Conservation (phyloP, 495 filamentous ascomycete genomes). For the Parachaetomium inaequale region DNA sequence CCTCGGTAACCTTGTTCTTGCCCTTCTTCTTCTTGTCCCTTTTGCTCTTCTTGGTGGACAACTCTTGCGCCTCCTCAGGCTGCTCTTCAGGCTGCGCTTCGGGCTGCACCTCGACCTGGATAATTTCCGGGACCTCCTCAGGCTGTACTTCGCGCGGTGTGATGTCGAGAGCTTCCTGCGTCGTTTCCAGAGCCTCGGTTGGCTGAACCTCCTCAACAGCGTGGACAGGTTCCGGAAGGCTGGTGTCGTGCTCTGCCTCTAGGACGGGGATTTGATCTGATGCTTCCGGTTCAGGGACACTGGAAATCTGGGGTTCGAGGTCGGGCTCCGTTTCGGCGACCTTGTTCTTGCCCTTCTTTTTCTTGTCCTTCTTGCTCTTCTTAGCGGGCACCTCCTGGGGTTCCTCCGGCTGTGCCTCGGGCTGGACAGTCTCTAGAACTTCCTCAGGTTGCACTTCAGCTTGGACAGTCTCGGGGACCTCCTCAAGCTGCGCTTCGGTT, state of each 20-base stretch:
- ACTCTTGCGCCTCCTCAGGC: background rate
- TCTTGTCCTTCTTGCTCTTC: constrained; percentile 19
- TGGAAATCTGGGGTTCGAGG: constrained; percentile 3
- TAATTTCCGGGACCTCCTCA: constrained; percentile 21
- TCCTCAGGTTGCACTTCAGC: background rate
- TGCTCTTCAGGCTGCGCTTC: constrained; percentile 14
- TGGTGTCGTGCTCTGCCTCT: no score
- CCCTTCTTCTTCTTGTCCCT: constrained; percentile 22
- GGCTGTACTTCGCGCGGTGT: background rate
- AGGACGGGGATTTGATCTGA: no score
- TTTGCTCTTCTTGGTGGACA: constrained; percentile 14
- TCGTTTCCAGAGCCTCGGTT: background rate
- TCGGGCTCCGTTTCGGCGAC: constrained; percentile 22
- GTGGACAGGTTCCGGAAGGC: background rate
- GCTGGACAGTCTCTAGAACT: background rate
- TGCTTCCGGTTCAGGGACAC: background rate
- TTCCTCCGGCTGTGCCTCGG: background rate
- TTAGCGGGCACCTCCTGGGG: background rate
- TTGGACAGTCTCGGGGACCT: background rate
- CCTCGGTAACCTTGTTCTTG: constrained; percentile 24
- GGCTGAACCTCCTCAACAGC: background rate
- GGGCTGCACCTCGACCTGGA: constrained; percentile 15
- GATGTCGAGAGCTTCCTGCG: constrained; percentile 5
- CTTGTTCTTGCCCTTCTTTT: constrained; percentile 23
- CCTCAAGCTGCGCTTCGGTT: constrained; percentile 16